Percentiles rank a stretch among this genome's conserved stretches.
These are phyloP conservation scores for Candolleomyces eurysporus DNA, from an alignment of 768 basidiomycete species.

Conservation along the genomic window DNA sequence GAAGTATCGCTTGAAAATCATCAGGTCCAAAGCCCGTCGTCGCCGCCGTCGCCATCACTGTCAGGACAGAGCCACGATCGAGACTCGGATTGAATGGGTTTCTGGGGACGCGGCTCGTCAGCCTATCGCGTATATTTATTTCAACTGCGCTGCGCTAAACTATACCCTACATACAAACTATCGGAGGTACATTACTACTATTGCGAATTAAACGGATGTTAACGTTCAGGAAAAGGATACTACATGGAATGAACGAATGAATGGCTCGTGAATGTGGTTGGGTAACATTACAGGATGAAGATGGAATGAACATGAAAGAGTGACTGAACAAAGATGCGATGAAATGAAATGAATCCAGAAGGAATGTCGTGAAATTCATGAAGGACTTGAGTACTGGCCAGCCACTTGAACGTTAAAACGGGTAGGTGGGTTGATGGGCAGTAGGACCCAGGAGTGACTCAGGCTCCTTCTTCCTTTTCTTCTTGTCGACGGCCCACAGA, in stretches of 20 bases:
- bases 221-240: background rate
- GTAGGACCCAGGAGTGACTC: too few species aligned
- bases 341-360: background rate
- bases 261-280: background rate
- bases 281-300: too few species aligned
- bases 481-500: constrained; percentile 22
- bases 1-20: constrained; percentile 55
- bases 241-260: background rate
- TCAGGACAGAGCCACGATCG: background rate
- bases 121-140: too few species aligned
- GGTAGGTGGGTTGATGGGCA: too few species aligned
- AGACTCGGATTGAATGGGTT: background rate
- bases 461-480: too few species aligned
- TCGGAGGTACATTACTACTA: background rate
- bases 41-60: background rate
- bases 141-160: too few species aligned
- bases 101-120: too few species aligned
- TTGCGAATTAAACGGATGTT: background rate
- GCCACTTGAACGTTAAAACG: background rate
- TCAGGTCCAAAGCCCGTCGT: background rate
- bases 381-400: background rate
- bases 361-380: background rate
- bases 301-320: background rate
- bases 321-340: background rate
- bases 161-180: background rate